Conservation (phyloP, 2,329 filamentous ascomycete genomes). For the Achaetomium macrosporum region DNA sequence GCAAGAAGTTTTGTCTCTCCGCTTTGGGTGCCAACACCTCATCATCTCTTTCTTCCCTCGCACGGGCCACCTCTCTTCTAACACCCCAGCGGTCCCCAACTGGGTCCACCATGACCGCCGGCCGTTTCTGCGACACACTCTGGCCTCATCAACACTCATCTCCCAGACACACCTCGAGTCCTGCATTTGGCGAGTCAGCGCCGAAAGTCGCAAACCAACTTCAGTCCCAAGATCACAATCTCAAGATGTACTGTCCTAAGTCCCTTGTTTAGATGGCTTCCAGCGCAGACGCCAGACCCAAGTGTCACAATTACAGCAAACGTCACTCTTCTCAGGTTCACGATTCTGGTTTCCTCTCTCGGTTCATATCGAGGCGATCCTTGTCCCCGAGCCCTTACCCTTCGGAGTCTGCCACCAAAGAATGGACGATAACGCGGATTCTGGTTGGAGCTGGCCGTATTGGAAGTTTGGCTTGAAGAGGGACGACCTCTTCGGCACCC, state of each 20-base stretch:
- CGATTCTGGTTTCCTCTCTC: conserved; percentile 23
- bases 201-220: not conserved
- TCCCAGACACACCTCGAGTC: conserved; percentile 13
- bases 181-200: conserved; percentile 3
- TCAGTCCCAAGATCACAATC: not conserved
- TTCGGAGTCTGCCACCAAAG: conserved; percentile 25
- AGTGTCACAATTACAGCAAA: conserved; percentile 18
- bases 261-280: conserved; percentile 31
- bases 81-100: conserved; percentile 16
- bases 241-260: conserved; percentile 25
- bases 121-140: conserved; percentile 9
- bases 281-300: conserved; percentile 23
- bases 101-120: conserved; percentile 6
- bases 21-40: conserved; percentile 11
- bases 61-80: conserved; percentile 6
- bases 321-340: conserved; percentile 23
- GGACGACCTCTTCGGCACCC: conserved; percentile 51
- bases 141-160: conserved; percentile 1
- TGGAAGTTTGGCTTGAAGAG: conserved; percentile 60
- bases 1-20: conserved; percentile 4
- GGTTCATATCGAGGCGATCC: conserved; percentile 10
- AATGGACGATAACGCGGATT: conserved; percentile 53
- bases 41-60: not conserved
- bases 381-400: conserved; percentile 1
- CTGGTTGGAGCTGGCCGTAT: conserved; percentile 48